Evolutionary conservation across 345 rosid species (phyloP), one percentile per base, ranked within the genome.

Genomic region (Toxicodendron radicans): DNA sequence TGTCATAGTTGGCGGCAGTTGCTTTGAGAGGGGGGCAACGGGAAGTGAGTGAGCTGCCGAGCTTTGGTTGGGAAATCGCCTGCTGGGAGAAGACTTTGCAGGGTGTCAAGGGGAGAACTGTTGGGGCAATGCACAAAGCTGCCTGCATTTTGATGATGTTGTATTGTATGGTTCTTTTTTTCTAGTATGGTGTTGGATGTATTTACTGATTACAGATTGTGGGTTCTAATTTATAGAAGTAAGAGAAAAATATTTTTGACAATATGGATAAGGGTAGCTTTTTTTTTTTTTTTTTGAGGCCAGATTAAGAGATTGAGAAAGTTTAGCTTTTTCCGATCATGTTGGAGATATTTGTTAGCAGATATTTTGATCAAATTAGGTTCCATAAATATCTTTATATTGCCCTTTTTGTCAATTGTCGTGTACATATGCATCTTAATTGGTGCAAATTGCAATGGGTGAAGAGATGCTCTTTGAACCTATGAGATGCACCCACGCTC

Each of bases 111-210:
- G 78, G 84, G 64, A 75, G 53, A 68, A 81, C 32, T 6, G 82
- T 52, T 18, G 78, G 73, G 17, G 74, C 64, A 63, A 84, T 62
- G 79, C 75, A 51, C 52, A 79, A 58, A 66, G 85, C 82, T 58
- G 87, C 80, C 76, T 77, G 86, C 89, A 82, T 82, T 62, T 82
- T 82, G 66, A 54, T 10, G 53, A 24, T 38, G 6, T 38, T 43
- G 11, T 70, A 13, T 21, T 7, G 62, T 21, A 10, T 27, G 23
- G 56, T 65, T 63, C 1, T 5, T 5, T n/a, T 48, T 9, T n/a
- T n/a, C 12, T 8, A 3, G 1, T 10, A 2, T 20, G 65, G 48
- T 7, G 33, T 46, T 27, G 32, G 2, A 70, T 7, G 43, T 6
- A 38, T 12, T 10, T 10, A 3, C 46, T 30, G 48, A 20, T 24